phyloP scores from a whole-genome alignment of 1,284 basidiomycete species.

The Amylostereum chailletii region DNA sequence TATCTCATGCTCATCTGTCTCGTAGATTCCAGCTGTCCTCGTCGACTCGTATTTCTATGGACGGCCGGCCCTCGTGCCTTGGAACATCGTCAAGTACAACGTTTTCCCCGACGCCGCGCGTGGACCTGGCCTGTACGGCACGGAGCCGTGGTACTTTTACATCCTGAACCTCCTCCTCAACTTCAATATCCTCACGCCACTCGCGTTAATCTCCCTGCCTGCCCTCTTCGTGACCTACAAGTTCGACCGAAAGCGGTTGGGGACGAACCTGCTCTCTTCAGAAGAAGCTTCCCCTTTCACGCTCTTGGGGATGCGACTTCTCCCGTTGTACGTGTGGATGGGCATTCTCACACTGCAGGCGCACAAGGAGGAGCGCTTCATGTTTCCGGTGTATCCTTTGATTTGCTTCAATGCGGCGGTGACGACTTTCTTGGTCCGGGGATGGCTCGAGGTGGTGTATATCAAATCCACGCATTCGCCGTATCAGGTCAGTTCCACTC shows the following conservation, averaged over 20 bases:
- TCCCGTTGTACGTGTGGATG: constrained; percentile 88
- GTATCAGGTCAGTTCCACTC: constrained; percentile 55
- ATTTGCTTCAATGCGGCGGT: constrained; percentile 94
- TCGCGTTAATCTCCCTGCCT: constrained; percentile 79
- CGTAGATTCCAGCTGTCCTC: constrained; percentile 68
- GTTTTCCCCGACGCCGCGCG: constrained; percentile 71
- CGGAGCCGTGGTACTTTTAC: constrained; percentile 82
- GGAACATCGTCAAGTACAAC: constrained; percentile 95
- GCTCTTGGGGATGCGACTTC: constrained; percentile 66
- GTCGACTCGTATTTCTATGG: constrained; percentile 90
- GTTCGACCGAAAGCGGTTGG: constrained; percentile 75
- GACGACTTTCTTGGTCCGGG: constrained; percentile 72
- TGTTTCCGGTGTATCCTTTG: constrained; percentile 91
- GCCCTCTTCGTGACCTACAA: constrained; percentile 69
- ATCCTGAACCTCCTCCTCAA: constrained; percentile 83
- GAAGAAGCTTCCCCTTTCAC: constrained; percentile 73
- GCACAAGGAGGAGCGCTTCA: constrained; percentile 98
- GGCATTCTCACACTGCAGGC: constrained; percentile 72
- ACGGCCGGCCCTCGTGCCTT: constrained; percentile 69
- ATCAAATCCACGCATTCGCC: constrained; percentile 73
- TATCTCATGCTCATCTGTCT: constrained; percentile 1
- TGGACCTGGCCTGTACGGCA: constrained; percentile 91
- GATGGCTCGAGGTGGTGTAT: constrained; percentile 78
- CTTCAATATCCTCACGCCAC: constrained; percentile 81
- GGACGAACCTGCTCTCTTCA: constrained; percentile 41